These are phyloP conservation scores for Rhodocollybia butyracea DNA, from an alignment of 768 basidiomycete species.

Conservation along the genomic window DNA sequence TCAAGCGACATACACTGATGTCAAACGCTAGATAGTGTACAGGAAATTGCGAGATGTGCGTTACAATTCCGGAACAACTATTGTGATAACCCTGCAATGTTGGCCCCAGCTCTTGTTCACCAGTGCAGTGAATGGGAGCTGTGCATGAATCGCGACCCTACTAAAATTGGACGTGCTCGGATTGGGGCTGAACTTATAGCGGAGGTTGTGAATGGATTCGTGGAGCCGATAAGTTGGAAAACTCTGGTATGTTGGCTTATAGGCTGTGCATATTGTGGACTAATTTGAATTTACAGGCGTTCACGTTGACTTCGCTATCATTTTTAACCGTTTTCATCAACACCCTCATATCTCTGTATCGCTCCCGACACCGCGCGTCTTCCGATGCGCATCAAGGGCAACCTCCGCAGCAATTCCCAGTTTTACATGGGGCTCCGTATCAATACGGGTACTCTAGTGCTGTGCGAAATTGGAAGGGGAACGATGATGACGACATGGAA, in stretches of 20 bases:
- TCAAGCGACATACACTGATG: not conserved
- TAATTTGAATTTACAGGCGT: slow-evolving; percentile 42
- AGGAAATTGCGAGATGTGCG: slow-evolving; percentile 89
- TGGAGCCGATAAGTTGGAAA: slow-evolving; percentile 97
- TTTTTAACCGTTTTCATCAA: slow-evolving; percentile 82
- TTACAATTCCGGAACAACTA: slow-evolving; percentile 78
- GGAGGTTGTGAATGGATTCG: slow-evolving; percentile 94
- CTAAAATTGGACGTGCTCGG: slow-evolving; percentile 81
- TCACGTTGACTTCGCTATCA: slow-evolving; percentile 70
- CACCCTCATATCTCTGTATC: slow-evolving; percentile 73
- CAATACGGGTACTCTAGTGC: slow-evolving; percentile 47
- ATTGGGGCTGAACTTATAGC: slow-evolving; percentile 94
- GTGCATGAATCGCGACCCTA: slow-evolving; percentile 94
- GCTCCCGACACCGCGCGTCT: slow-evolving; percentile 56
- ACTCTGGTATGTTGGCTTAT: slow-evolving; percentile 63
- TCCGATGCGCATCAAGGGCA: slow-evolving; percentile 28
- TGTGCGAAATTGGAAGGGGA: slow-evolving; percentile 33
- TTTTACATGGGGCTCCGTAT: slow-evolving; percentile 36
- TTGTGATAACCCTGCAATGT: slow-evolving; percentile 65
- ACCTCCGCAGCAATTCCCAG: slow-evolving; percentile 35
- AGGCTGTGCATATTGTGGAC: not conserved
- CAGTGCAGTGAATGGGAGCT: slow-evolving; percentile 89
- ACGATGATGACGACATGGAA: slow-evolving; percentile 21
- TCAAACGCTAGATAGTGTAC: slow-evolving; percentile 66
- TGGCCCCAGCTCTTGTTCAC: slow-evolving; percentile 73